Evolutionary conservation across 768 basidiomycete species (phyloP).

Genomic region (Rickenella mellea): DNA sequence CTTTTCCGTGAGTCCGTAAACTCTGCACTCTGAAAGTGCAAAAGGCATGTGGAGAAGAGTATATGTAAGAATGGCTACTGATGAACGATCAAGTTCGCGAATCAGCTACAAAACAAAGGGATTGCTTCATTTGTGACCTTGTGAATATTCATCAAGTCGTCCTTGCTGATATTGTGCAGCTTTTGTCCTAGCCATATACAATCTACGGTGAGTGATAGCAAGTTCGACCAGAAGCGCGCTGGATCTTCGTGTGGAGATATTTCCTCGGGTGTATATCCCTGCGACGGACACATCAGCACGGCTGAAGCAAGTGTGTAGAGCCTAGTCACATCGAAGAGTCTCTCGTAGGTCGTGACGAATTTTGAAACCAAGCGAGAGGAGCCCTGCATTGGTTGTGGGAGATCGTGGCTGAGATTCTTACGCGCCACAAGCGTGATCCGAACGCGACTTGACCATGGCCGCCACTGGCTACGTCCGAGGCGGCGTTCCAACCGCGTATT

Average conservation of each 20-base stretch:
- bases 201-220: conserved; percentile 46
- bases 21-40: conserved; percentile 26
- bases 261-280: conserved; percentile 34
- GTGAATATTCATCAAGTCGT: conserved; percentile 34
- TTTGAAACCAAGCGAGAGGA: conserved; percentile 25
- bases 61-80: conserved; percentile 41
- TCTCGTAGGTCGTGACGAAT: conserved; percentile 36
- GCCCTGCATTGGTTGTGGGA: too few relatives aligned
- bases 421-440: too few relatives aligned
- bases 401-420: too few relatives aligned
- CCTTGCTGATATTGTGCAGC: conserved; percentile 34
- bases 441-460: too few relatives aligned
- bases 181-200: conserved; percentile 31
- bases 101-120: background rate
- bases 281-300: background rate
- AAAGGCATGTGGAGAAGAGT: conserved; percentile 39
- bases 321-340: conserved; percentile 33
- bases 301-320: background rate
- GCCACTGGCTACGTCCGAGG: too few relatives aligned
- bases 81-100: conserved; percentile 8
- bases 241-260: conserved; percentile 35
- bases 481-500: too few relatives aligned
- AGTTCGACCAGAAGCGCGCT: conserved; percentile 40
- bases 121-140: conserved; percentile 33
- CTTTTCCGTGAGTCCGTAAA: conserved; percentile 24